Percentiles rank a stretch among this genome's conserved stretches.
phyloP scores from a whole-genome alignment of 2,329 filamentous ascomycete genomes.

The Claviceps sp. region DNA sequence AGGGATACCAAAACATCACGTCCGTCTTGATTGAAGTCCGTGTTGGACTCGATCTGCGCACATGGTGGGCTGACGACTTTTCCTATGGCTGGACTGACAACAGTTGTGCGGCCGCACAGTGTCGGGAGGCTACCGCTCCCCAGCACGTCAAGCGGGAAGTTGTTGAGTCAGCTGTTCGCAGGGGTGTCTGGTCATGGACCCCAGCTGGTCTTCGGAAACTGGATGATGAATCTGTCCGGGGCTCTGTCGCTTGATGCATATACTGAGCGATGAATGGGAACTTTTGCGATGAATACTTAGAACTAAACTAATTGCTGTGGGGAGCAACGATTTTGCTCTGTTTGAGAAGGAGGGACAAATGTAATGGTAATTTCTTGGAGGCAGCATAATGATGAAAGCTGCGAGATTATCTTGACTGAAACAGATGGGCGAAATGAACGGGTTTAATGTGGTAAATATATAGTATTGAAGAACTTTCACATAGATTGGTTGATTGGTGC shows the following conservation, averaged over 20 bases:
- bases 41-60: constrained; percentile 23
- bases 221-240: constrained; percentile 19
- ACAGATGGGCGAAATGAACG: constrained; percentile 10
- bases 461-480: constrained; percentile 5
- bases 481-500: neutral
- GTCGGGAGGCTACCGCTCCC: constrained; percentile 16
- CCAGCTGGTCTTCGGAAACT: constrained; percentile 18
- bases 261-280: constrained; percentile 7
- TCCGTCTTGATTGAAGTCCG: constrained; percentile 25
- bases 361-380: constrained; percentile 21
- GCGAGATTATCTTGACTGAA: constrained; percentile 18
- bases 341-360: constrained; percentile 12
- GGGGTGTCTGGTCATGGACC: constrained; percentile 23
- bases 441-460: constrained; percentile 12
- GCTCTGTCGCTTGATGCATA: constrained; percentile 16
- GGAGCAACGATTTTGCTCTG: constrained; percentile 15
- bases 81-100: constrained; percentile 28
- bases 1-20: constrained; percentile 25
- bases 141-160: constrained; percentile 20
- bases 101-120: constrained; percentile 23
- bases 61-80: constrained; percentile 30
- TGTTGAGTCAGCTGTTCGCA: constrained; percentile 17
- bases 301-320: constrained; percentile 15
- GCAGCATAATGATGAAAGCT: constrained; percentile 18
- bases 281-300: constrained; percentile 10